Base-by-base conservation (phyloP, 768 basidiomycete genomes). In the Hypholoma sublateritium region DNA sequence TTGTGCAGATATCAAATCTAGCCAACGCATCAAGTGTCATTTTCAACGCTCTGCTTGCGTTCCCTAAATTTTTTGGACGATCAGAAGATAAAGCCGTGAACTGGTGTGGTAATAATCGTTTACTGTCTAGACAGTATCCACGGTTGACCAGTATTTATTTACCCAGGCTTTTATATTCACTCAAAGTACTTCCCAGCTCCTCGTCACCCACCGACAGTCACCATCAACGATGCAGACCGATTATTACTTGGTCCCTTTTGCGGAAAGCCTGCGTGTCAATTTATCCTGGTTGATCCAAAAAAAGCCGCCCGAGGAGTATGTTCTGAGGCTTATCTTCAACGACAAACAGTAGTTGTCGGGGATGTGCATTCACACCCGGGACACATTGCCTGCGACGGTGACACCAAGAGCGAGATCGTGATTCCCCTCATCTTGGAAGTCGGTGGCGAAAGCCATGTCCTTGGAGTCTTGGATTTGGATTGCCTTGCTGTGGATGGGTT, bases 361-460 rank as follows among this genome's bases (percentile, higher is more conserved):
- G 82, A 95, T 57, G 93, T 98, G 17, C 81, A 90, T 22, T 71
- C 69, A 9, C 94, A 94, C 67, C 92, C 92, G 1, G 94, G 95
- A 0, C 96, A 98, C 68, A 96, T 97, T 59, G 92, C 93, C 2
- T 98, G 96, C 66, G 95, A 98, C 62, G 91, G 86, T 19, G 85
- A 88, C 52, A 96, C 95, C 2, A 87, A 88, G 65, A 92, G 91
- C 64, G 96, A 98, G 70, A 85, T 98, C 49, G 95, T 97, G 21
- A 75, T 89, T 49, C 95, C 95, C 6, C 77, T 98, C 16, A 67
- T 86, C 44, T 61, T 79, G 37, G 60, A 59, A 34, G 51, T 70
- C 50, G 70, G 70, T 37, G 71, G 63, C n/a, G 65, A 67, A 24
- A 63, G 67, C 28, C 59, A 69, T 37, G 70, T 75, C 14, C 55